Evolutionary conservation across 2,329 filamentous ascomycete species (phyloP), one percentile per base, ranked within the genome.

Genomic region (Talaromyces funiculosus): DNA sequence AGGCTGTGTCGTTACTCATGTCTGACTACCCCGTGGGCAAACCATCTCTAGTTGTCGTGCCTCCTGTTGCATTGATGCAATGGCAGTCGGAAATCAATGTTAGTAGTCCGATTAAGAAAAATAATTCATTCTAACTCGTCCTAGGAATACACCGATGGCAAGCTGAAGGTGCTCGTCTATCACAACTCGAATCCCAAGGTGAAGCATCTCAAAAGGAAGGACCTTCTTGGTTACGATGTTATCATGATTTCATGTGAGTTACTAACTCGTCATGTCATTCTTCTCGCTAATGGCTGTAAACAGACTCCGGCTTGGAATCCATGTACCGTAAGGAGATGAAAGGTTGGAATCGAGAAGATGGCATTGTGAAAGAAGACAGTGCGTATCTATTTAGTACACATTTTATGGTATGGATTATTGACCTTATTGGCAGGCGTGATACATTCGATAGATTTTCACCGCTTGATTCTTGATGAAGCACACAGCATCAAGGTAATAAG

Each of bases 1-100:
- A 99, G 75, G 93, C 94, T 2, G 94, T 99, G 18, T 97, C 93
- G 3, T 83, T 99, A 47, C 92, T 99, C 74, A 97, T 97, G 94
- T 97, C 93, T 0, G 92, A 97, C 72, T 97, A 90, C 68, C 93
- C 92, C 3, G 89, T 87, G 22, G 89, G 88, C 66, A 78, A 88
- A 59, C 93, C 94, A 1, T 90, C 91, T 0, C 81, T 97, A 3
- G 92, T 97, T 1, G 82, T 97, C 35, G 92, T 96, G 0, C 93
- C 93, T 0, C 93, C 93, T 0, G 93, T 97, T 42, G 93, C 93
- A 42, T 78, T 97, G 54, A 95, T 97, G 89, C 93, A 97, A 71
- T 97, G 93, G 93, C 89, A 88, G 66, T 84, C 85, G 5, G 90
- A 93, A 74, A 92, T 93, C 62, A 83, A 85, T 31, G 84, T 86